Evolutionary conservation across 2,329 filamentous ascomycete genomes (phyloP).

Genomic region (Aspergillus ochraceoroseus): DNA sequence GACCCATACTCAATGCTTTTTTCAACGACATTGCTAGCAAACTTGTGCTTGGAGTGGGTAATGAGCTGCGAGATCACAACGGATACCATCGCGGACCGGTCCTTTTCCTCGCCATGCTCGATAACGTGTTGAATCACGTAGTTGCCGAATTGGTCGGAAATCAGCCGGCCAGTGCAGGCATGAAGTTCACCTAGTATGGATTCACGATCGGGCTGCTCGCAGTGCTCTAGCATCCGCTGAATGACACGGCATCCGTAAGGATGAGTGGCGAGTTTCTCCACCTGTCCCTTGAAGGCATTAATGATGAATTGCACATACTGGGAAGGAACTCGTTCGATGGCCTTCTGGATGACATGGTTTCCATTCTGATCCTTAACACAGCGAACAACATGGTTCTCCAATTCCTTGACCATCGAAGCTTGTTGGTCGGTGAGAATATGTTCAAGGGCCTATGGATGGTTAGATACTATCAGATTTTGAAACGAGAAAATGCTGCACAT

Average conservation of each 20-base stretch:
- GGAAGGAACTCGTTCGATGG: conserved; percentile 73
- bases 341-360: conserved; percentile 94
- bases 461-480: conserved; percentile 15
- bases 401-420: conserved; percentile 73
- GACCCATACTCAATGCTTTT: conserved; percentile 75
- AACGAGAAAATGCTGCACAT: conserved; percentile 19
- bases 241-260: conserved; percentile 88
- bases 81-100: conserved; percentile 66
- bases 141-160: conserved; percentile 87
- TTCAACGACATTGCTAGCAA: conserved; percentile 94
- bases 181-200: conserved; percentile 76
- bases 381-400: conserved; percentile 68
- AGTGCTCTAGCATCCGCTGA: conserved; percentile 83
- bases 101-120: conserved; percentile 65
- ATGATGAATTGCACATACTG: conserved; percentile 82
- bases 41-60: conserved; percentile 84
- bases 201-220: conserved; percentile 64
- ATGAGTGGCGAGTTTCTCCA: conserved; percentile 69
- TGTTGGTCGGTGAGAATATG: conserved; percentile 91
- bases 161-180: conserved; percentile 63
- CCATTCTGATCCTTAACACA: conserved; percentile 85
- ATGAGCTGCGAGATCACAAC: conserved; percentile 69
- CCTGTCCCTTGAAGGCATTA: conserved; percentile 69
- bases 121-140: conserved; percentile 95
- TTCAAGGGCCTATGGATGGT: conserved; percentile 66